Evolutionary conservation across 2,329 filamentous ascomycete species (phyloP), one percentile per base, ranked within the genome.

Genomic region (Fusarium lateritium): DNA sequence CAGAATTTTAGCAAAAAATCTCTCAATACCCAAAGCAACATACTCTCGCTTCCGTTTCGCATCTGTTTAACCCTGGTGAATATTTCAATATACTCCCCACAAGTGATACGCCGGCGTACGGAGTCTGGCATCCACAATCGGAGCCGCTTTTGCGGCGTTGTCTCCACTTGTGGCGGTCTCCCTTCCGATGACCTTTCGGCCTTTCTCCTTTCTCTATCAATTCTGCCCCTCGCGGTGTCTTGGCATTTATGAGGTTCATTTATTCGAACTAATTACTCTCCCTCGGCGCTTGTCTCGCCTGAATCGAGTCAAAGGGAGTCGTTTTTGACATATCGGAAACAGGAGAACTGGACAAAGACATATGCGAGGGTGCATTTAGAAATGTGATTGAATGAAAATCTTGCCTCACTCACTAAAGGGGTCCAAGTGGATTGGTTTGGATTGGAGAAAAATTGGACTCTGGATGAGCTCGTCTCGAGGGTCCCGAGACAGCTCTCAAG

Each of bases 111-210:
- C 46, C 46, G 60, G 46, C 60, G 40, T 53, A 44, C 53, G 60
- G 60, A 59, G 31, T 33, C 31, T 11, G 14, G 17, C 40, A 50
- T 38, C 55, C 62, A 66, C 62, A 38, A 43, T 52, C 60, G 65
- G 65, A 69, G 65, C 65, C 65, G 65, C 65, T 40, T 40, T 50
- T 61, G 51, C 51, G 56, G 65, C 38, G 19, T 56, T 51, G 22
- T 62, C 62, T 44, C 56, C 63, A 62, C 43, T 9, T 40, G 62
- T 67, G 51, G 45, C 51, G 33, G 45, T 51, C 38, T 52, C 43
- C 51, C 56, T 46, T 66, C 56, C 50, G 56, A 43, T 28, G 19
- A 24, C 45, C 45, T 42, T 66, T 66, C 45, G 33, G 44, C 36
- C 44, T 55, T 62, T 62, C 56, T 55, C 49, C 26, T 31, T 44